Evolutionary conservation across 352 stramenopile genomes (phyloP), one percentile per base, ranked within the genome.

Genomic region (Phytopythium ostracodes): DNA sequence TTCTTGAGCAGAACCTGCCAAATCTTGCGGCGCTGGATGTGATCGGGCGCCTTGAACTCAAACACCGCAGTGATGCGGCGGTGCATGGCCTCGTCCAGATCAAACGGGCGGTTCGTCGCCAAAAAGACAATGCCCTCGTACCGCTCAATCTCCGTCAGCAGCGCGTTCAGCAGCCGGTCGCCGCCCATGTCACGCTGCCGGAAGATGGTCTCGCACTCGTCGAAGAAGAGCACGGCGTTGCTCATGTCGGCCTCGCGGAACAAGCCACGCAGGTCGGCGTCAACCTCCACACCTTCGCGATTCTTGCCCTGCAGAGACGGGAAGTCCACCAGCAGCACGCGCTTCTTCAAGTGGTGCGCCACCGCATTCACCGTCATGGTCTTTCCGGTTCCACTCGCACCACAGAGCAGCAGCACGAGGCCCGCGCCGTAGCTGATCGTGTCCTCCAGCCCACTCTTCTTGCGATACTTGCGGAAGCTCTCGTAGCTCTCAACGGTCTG

Each of bases 341-440:
- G 84, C 65, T 96, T 96, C 59, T 90, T 83, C 24, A 96, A 60
- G 43, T 94, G 84, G 50, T 93, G 70, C 20, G 87, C 88, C 1
- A 96, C 85, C 36, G 86, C 88, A 54, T 96, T 94, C 33, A 95
- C 88, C 1, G 87, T 96, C 88, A 96, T 96, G 15, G 88, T 96
- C 75, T 96, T 96, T 59, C 88, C 88, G n/a, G 87, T 96, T 43
- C 88, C 88, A 47, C 82, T 92, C 17, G 84, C 86, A 8, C 88
- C 85, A 42, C 84, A 94, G 18, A 96, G 71, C 54, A 96, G 71
- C 42, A 96, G 64, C 25, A 96, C 84, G 2, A 94, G 73, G 12
- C 87, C 85, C 25, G 77, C 79, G 55, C 87, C 86, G 62, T 94
- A 94, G 44, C 66, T 86, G 56, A 94, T 85, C 49, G 84, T 76